Evolutionary conservation across 345 rosid genomes (phyloP), one percentile per base, ranked within the genome.

Genomic region (Kandelia obovata): DNA sequence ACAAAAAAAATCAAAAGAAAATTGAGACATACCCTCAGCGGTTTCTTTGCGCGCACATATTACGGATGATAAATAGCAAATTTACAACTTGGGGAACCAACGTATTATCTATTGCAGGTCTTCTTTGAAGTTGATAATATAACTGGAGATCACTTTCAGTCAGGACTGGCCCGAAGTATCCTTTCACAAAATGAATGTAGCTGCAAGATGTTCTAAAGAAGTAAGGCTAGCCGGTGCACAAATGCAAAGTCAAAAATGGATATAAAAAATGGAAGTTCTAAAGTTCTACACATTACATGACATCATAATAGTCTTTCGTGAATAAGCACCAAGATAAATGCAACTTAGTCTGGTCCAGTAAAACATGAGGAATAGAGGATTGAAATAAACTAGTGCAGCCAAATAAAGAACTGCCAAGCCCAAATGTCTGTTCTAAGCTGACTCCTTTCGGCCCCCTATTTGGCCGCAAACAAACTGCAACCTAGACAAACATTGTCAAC

Each of bases 41-140:
- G 79, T 96, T 91, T 87, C 89, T 96, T 66, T 91, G 91, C 91
- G 65, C 96, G 89, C 77, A 88, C 92, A 6, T 27, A 6, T 32
- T 5, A 6, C 7, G 35, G 0, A 32, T 32, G 35, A 32, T 32
- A 5, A 32, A 32, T 32, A 32, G 35, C 35, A 34, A 34, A 34
- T 34, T 34, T 34, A 6, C 37, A 34, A 34, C 1, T 34, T 1
- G 37, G 8, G 37, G 8, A 6, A 0, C 37, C 9, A 1, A 7
- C 7, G 96, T 94, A 76, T 92, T 94, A 75, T 95, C 86, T 37
- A 96, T 96, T 91, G 83, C 81, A 80, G 55, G 56, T 19, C 25
- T 52, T 52, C 35, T 32, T 0, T 32, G 37, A 34, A 7, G 8
- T 39, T 39, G 11, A 39, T 2, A 2, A 39, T 39, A 10, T 39